Base-by-base conservation (phyloP, 2,329 filamentous ascomycete species). In the Graphilbum sp. region DNA sequence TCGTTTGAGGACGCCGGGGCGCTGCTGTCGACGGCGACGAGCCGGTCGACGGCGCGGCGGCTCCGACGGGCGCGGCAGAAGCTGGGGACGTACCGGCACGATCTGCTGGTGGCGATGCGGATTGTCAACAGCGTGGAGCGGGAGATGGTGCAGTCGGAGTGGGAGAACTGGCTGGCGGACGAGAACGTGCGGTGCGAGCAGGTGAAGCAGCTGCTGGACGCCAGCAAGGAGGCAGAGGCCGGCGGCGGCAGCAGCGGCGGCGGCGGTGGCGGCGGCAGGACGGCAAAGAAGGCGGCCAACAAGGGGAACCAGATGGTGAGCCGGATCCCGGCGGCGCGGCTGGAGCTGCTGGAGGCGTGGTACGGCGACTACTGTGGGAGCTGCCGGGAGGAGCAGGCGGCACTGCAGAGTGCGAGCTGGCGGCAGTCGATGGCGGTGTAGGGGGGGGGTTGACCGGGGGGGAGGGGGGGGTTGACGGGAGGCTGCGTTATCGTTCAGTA, bases 61-160 rank as follows among this genome's bases (percentile, higher is more conserved):
- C 66, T 96, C 24, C 74, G 81, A 36, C 73, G 78, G 30, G 84
- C 85, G n/a, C 72, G 88, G 10, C 82, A 93, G 56, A 72, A 79
- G 19, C 71, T 98, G 0, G 88, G 82, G 1, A 65, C 73, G 2
- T 90, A 95, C 54, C 71, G 90, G 3, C 85, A 98, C 54, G 86
- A 96, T 52, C 64, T 98, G 17, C 62, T 96, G 3, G 87, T 98
- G 5, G 86, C 87, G 5, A 75, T 96, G 63, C 75, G 87, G 5
- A 73, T 95, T 3, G 78, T 96, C 43, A 95, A 96, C 57, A 79
- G 71, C 41, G 75, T 96, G 21, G 90, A 96, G 63, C 69, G 72
- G 41, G 86, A 95, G 55, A 78, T 94, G 54, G 58, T 96, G 38
- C 72, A 75, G 50, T 79, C 80, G 1, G 88, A 95, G 56, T 98